Evolutionary conservation across 768 basidiomycete genomes (phyloP), one percentile per base, ranked within the genome.

Genomic region (Rhodotorula sphaerocarpa): DNA sequence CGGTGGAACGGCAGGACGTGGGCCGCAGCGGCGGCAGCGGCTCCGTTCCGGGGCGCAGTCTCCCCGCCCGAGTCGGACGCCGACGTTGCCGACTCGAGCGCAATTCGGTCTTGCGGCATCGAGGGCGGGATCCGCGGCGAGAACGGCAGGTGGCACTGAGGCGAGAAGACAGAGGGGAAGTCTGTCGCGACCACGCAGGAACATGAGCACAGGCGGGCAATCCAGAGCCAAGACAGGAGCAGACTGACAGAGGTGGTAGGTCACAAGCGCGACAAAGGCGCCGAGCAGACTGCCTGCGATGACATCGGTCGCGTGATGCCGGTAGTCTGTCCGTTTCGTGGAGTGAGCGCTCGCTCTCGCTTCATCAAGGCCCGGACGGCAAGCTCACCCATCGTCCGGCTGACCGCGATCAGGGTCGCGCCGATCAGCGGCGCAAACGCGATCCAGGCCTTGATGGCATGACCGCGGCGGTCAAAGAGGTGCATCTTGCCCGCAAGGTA

Each of bases 401-500:
- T 86, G 55, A 91, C 83, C 23, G 77, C 77, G 42, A 79, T 75
- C 66, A 77, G 72, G 2, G 73, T 78, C 3, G 90, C 91, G 14
- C 80, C 90, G 36, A 83, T 75, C 50, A 93, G 80, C 3, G 93
- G 95, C 0, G 82, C 74, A 0, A 91, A 70, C 0, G 86, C 79
- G 45, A 92, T 74, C 92, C 92, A 99, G 20, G 87, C 84, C 74
- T 90, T 91, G 28, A 81, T 76, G 81, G 53, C 27, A 28, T 39
- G 21, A 39, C 60, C 55, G 83, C 59, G 82, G 76, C 78, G 79
- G 73, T 95, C 90, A 66, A 90, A 93, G 9, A 97, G 77, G 72
- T 92, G 91, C 70, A 93, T 77, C 75, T 97, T 96, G 4, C 92
- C 95, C 16, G 88, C 87, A 10, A 92, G 76, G 74, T 95, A 97